Conservation (phyloP, 306 rosid species). For the Erythrophleum fordii region DNA sequence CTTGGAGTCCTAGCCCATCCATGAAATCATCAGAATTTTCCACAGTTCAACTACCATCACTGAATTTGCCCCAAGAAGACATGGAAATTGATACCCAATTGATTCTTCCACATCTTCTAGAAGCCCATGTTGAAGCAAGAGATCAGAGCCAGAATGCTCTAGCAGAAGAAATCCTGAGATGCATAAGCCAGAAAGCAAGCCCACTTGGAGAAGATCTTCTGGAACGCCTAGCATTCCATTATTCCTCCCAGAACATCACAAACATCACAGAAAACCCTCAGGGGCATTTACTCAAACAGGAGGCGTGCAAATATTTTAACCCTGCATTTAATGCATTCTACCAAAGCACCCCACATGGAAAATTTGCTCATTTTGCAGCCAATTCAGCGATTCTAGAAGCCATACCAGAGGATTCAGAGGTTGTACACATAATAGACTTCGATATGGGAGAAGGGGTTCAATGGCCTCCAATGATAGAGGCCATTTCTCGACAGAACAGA, state of each 20-base stretch:
- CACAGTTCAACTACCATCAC: slow-evolving; percentile 33
- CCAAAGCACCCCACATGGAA: slow-evolving; percentile 51
- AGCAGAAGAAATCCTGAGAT: slow-evolving; percentile 39
- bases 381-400: slow-evolving; percentile 59
- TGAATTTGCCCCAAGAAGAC: slow-evolving; percentile 45
- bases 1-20: slow-evolving; percentile 51
- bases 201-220: slow-evolving; percentile 43
- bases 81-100: slow-evolving; percentile 46
- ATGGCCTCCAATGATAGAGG: slow-evolving; percentile 50
- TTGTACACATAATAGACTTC: slow-evolving; percentile 53
- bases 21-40: slow-evolving; percentile 47
- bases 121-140: slow-evolving; percentile 45
- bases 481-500: slow-evolving; percentile 38
- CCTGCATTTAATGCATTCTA: slow-evolving; percentile 41
- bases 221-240: slow-evolving; percentile 56
- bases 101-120: slow-evolving; percentile 47
- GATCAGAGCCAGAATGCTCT: slow-evolving; percentile 43
- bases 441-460: slow-evolving; percentile 57
- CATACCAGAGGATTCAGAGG: slow-evolving; percentile 49
- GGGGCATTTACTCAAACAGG: slow-evolving; percentile 47
- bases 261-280: background rate
- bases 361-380: slow-evolving; percentile 51
- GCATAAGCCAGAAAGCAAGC: slow-evolving; percentile 48
- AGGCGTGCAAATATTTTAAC: slow-evolving; percentile 46
- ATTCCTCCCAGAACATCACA: slow-evolving; percentile 26